Evolutionary conservation across 495 filamentous ascomycete genomes (phyloP), one percentile per base, ranked within the genome.

Genomic region (Aspergillus biplanus): DNA sequence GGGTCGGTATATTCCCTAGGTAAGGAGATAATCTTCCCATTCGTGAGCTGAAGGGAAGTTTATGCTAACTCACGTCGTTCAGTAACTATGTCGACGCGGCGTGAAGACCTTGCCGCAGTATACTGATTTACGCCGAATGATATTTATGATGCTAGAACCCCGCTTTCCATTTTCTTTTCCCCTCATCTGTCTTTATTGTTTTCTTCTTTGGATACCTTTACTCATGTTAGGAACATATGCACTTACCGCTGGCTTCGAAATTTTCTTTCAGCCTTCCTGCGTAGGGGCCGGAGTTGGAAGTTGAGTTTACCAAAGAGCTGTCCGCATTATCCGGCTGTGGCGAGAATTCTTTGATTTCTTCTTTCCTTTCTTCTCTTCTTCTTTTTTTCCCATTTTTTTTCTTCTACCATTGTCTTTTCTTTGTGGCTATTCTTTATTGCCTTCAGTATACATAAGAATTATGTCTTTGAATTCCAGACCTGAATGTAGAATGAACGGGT

Each of bases 1-100:
- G 86, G 16, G 85, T 86, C 32, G 87, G 87, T 56, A 87, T 88
- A 47, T 89, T 89, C 70, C 87, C 87, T 46, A 78, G 75, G 79
- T 82, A 76, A 70, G 78, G 8, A 55, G 12, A 42, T 47, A 32
- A n/a, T 8, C 31, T 27, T 55, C 18, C 18, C 31, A 35, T 12
- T 33, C 21, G 21, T 27, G 1, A 52, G 11, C 6, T 21, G 7
- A n/a, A 48, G 69, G 67, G 59, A 68, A 52, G 6, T 21, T 33
- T 49, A 50, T 31, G 32, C 67, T 72, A 63, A 72, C 55, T 18
- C 31, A 13, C 33, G 7, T 35, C 33, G 4, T 55, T 33, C 63
- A 82, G 79, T 61, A 82, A 82, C 67, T 82, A 82, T 57, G 77
- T 82, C 33, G 78, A 81, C 18, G 58, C 78, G 55, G 75, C 73